Base-by-base conservation (phyloP, 2,329 filamentous ascomycete species). In the Colletotrichum costaricense region DNA sequence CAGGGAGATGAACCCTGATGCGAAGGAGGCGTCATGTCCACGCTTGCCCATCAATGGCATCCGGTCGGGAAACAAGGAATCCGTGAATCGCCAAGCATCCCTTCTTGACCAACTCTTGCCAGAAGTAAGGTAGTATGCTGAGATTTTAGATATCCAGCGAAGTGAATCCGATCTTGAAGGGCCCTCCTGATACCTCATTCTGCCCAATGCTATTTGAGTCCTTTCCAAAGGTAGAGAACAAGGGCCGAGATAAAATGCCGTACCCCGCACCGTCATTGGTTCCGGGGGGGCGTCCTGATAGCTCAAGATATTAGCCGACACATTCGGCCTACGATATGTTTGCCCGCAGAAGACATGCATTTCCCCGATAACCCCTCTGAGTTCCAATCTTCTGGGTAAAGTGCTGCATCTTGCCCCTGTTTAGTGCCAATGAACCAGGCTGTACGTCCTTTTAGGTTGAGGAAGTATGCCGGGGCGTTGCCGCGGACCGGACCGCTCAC, bases 401-500 rank as follows among this genome's bases (percentile, higher is more conserved):
- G 14, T 70, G 46, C 55, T 70, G 56, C 70, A 73, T 73, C n/a
- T 1, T 57, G 22, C 70, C 42, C 70, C 70, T 73, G 67, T 65
- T 60, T 70, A 73, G 67, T 46, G 46, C 19, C 16, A 38, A 33
- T 55, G 58, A 46, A 56, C 49, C 60, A 14, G 42, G 38, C 3
- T 24, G 46, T 35, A 56, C 33, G n/a, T 5, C 24, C 1, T n/a
- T 54, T 63, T 24, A 22, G 28, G 28, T 60, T 35, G 8, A 35
- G 4, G n/a, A 24, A 49, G 42, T 19, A 49, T 9, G 22, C 19
- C 67, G 42, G 33, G 22, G 33, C 28, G 42, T 33, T 55, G 26
- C 65, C 38, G 69, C 69, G 65, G 69, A 63, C 59, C 69, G 65
- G 38, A 65, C 65, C 69, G 69, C 64, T n/a, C 49, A 49, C 14